These are phyloP conservation scores for Wickerhamomyces chaumierensis DNA, from an alignment of 805 yeast genomes.

Conservation along the genomic window DNA sequence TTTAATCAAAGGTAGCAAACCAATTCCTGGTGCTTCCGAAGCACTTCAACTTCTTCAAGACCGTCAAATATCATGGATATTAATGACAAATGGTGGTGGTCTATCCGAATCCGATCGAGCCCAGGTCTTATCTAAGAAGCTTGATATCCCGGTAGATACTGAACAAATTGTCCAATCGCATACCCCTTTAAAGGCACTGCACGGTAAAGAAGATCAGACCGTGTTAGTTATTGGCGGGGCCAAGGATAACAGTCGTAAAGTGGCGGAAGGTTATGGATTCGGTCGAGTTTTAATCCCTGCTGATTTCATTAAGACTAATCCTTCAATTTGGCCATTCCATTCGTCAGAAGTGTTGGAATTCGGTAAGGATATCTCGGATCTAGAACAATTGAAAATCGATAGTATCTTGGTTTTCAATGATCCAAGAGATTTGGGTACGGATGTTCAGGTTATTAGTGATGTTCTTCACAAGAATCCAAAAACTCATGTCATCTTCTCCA, in stretches of 20 bases:
- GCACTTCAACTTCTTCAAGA: conserved; percentile 46
- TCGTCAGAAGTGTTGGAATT: conserved; percentile 31
- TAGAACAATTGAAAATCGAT: conserved; percentile 28
- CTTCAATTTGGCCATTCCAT: conserved; percentile 76
- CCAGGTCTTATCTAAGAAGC: conserved; percentile 32
- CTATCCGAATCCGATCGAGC: conserved; percentile 52
- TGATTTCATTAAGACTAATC: conserved; percentile 52
- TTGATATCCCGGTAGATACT: conserved; percentile 22
- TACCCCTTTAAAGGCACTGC: conserved; percentile 66
- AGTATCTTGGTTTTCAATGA: conserved; percentile 80
- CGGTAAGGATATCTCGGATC: conserved; percentile 17
- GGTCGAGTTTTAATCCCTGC: conserved; percentile 60
- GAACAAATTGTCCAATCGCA: conserved; percentile 75
- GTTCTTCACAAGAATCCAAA: conserved; percentile 53
- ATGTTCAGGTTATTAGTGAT: conserved; percentile 68
- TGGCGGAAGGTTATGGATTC: conserved; percentile 72
- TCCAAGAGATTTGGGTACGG: conserved; percentile 82
- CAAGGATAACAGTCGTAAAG: conserved; percentile 54
- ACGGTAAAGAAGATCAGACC: conserved; percentile 35
- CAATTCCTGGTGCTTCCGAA: conserved; percentile 53
- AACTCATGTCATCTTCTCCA: conserved; percentile 69
- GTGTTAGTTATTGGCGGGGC: conserved; percentile 84
- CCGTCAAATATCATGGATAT: conserved; percentile 59
- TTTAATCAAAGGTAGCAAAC: conserved; percentile 56
- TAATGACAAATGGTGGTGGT: conserved; percentile 91